Base-by-base conservation (phyloP, 2,329 filamentous ascomycete species). In the Claviceps digitariae region DNA sequence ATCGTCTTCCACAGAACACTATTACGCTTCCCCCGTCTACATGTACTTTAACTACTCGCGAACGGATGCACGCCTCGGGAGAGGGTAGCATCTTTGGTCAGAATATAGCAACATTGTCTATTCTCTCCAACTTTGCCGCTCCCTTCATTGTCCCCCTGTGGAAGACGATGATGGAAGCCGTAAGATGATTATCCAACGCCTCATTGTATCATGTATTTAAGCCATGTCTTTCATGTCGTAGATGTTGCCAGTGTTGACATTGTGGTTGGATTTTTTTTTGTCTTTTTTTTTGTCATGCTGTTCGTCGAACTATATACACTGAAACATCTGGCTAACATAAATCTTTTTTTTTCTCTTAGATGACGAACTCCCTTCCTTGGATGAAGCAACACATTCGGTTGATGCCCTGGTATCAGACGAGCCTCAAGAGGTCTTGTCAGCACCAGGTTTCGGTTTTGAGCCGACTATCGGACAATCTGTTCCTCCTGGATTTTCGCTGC, bases 401-500 rank as follows among this genome's bases (percentile, higher is more conserved):
- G 83, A 87, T 63, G 82, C 82, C 3, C 69, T 87, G 4, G 83
- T 87, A 13, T 79, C 82, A 23, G 84, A 87, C 61, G 70, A 78
- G n/a, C 55, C 59, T 10, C 60, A 58, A 29, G 57, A 56, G 23
- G 48, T 55, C 9, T 54, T 58, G 50, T 29, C 56, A 52, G 51
- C 40, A 57, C 55, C 29, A 9, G 34, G 27, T 5, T 27, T 27
- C 17, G 45, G 25, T 27, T 43, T 45, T 5, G 50, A 51, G 1
- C 43, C 55, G 44, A 57, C 57, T 17, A 56, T 52, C 21, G 56
- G 56, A 10, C 61, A 54, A n/a, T 56, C 65, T 45, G 59, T 65
- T 34, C 64, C 69, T 50, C 58, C 69, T 2, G 65, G 66, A 8
- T 58, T 68, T 40, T 55, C 59, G 15, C 57, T 59, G 41, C 62